phyloP scores from a whole-genome alignment of 2,329 filamentous ascomycete species.

The Alternaria brassicicola region DNA sequence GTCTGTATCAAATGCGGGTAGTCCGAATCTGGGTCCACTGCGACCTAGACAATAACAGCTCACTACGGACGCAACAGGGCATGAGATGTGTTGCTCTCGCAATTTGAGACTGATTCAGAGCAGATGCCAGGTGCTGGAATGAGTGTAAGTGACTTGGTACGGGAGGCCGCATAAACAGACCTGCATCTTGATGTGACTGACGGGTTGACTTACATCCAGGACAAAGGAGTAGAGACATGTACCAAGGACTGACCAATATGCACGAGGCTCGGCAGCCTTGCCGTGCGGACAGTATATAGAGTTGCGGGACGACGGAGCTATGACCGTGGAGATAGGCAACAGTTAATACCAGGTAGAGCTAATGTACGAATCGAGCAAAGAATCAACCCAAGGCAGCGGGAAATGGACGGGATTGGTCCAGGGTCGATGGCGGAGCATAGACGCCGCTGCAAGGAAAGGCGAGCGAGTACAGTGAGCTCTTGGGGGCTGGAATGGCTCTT shows the following conservation, averaged over 20 bases:
- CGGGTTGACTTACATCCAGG: slow-evolving; percentile 43
- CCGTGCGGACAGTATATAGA: slow-evolving; percentile 27
- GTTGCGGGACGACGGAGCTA: slow-evolving; percentile 33
- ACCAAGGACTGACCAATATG: slow-evolving; percentile 33
- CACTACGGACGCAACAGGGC: slow-evolving; percentile 41
- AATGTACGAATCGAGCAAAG: slow-evolving; percentile 21
- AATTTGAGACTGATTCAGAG: slow-evolving; percentile 45
- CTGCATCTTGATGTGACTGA: slow-evolving; percentile 42
- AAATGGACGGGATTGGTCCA: slow-evolving; percentile 35
- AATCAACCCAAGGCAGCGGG: slow-evolving; percentile 34
- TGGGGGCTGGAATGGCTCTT: slow-evolving; percentile 37
- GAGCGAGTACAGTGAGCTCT: slow-evolving; percentile 33
- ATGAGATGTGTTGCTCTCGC: slow-evolving; percentile 31
- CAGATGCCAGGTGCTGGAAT: slow-evolving; percentile 45
- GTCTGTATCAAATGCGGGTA: slow-evolving; percentile 38
- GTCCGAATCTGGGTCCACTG: slow-evolving; percentile 35
- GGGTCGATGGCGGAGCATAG: slow-evolving; percentile 24
- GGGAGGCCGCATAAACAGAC: slow-evolving; percentile 40
- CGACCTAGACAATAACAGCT: slow-evolving; percentile 37
- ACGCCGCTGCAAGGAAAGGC: slow-evolving; percentile 38
- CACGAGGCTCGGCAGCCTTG: slow-evolving; percentile 37
- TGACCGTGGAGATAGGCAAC: slow-evolving; percentile 37
- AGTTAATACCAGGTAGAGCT: slow-evolving; percentile 31
- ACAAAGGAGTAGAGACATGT: slow-evolving; percentile 47
- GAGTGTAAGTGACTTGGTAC: slow-evolving; percentile 41